A percentile compares a stretch with the other conserved stretches of the same genome.
Evolutionary conservation across 805 yeast species (phyloP).

Genomic region (Saccharomycopsis sp.): DNA sequence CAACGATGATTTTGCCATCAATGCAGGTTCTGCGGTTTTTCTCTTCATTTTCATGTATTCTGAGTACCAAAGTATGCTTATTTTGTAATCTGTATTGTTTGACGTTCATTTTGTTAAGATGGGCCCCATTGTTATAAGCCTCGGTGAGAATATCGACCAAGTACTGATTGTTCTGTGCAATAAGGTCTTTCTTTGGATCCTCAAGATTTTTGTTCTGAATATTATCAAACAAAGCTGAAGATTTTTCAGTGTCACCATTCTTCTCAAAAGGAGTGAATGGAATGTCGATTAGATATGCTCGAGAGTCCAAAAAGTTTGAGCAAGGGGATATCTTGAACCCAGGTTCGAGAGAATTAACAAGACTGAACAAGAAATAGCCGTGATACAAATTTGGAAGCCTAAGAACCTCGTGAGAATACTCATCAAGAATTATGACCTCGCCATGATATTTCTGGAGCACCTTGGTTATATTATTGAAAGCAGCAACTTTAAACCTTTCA

Average conservation of each 20-base stretch:
- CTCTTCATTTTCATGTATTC: constrained; percentile 28
- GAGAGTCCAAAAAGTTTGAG: constrained; percentile 1
- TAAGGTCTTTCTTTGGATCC: constrained; percentile 28
- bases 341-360: constrained; percentile 51
- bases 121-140: constrained; percentile 53
- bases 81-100: constrained; percentile 12
- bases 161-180: constrained; percentile 6
- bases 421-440: constrained; percentile 22
- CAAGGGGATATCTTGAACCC: constrained; percentile 57
- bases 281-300: constrained; percentile 12
- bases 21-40: constrained; percentile 50
- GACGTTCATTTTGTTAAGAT: constrained; percentile 38
- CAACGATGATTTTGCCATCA: constrained; percentile 52
- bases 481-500: constrained; percentile 57
- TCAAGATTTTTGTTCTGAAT: neutral
- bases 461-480: constrained; percentile 38
- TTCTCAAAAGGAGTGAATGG: constrained; percentile 4
- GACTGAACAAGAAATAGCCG: constrained; percentile 54
- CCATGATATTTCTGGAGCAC: constrained; percentile 48
- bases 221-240: constrained; percentile 22
- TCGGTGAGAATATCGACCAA: constrained; percentile 42
- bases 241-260: constrained; percentile 31
- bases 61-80: constrained; percentile 18
- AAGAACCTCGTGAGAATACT: constrained; percentile 7
- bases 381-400: constrained; percentile 28